Percentiles rank a stretch among this genome's conserved stretches.
phyloP scores from a whole-genome alignment of 768 basidiomycete genomes.

The Serendipita sp. region DNA sequence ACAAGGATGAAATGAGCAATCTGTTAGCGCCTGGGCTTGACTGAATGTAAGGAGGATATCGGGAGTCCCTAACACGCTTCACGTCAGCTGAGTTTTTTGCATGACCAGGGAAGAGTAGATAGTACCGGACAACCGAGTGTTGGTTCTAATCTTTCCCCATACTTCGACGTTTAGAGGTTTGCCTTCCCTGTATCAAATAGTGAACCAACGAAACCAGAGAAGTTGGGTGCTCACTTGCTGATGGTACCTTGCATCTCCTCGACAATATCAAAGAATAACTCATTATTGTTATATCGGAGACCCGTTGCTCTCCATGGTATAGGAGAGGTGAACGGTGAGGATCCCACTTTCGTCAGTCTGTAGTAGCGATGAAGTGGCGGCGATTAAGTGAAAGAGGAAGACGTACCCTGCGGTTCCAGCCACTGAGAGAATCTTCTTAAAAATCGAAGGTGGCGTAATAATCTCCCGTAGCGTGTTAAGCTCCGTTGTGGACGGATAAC shows the following conservation, averaged over 20 bases:
- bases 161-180: slow-evolving; percentile 49
- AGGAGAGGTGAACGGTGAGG: slow-evolving; percentile 60
- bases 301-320: slow-evolving; percentile 89
- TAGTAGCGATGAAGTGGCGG: neutral
- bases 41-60: slow-evolving; percentile 66
- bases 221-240: slow-evolving; percentile 39
- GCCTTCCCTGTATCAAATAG: slow-evolving; percentile 37
- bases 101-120: too few species aligned
- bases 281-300: slow-evolving; percentile 70
- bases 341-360: slow-evolving; percentile 21
- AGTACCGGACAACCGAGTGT: slow-evolving; percentile 58
- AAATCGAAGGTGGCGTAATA: slow-evolving; percentile 77
- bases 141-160: slow-evolving; percentile 64
- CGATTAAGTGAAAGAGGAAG: too few species aligned
- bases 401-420: slow-evolving; percentile 34
- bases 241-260: slow-evolving; percentile 71
- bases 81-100: too few species aligned
- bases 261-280: slow-evolving; percentile 81
- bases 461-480: slow-evolving; percentile 84
- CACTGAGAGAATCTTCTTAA: slow-evolving; percentile 47
- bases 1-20: slow-evolving; percentile 85
- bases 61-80: slow-evolving; percentile 53
- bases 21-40: slow-evolving; percentile 54
- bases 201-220: neutral
- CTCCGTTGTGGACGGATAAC: slow-evolving; percentile 83